A percentile compares a stretch with the other conserved stretches of the same genome.
These are phyloP conservation scores for Plasmodium blacklocki DNA, from an alignment of 169 alveolate genomes.

Conservation along the genomic window DNA sequence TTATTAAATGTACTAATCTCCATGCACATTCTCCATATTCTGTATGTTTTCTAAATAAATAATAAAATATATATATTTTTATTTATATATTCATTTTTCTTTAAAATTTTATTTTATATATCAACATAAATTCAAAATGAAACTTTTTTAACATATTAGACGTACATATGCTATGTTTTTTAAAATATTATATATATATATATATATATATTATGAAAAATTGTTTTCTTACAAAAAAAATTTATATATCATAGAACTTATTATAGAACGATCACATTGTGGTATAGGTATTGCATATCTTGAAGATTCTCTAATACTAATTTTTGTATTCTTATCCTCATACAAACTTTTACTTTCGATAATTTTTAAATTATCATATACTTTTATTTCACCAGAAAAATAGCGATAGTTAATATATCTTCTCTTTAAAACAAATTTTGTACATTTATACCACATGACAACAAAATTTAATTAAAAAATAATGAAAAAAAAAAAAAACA, in stretches of 20 bases:
- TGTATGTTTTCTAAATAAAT: constrained; percentile 58
- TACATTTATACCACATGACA: constrained; percentile 72
- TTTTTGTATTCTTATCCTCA: constrained; percentile 71
- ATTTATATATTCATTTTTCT: constrained; percentile 1
- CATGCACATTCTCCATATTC: constrained; percentile 83
- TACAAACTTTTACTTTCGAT: constrained; percentile 62
- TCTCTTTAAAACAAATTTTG: constrained; percentile 42
- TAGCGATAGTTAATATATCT: constrained; percentile 44
- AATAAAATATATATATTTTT: not conserved
- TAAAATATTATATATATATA: not conserved
- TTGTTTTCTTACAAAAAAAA: constrained; percentile 38
- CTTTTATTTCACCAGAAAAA: constrained; percentile 58
- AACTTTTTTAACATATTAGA: not conserved
- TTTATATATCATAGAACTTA: constrained; percentile 53
- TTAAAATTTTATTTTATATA: not conserved
- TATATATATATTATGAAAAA: not conserved
- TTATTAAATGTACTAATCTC: constrained; percentile 82
- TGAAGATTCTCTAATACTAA: constrained; percentile 65
- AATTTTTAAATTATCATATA: constrained; percentile 60
- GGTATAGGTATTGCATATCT: constrained; percentile 72
- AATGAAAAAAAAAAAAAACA: constrained; percentile 24
- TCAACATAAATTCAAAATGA: not conserved
- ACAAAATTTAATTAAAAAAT: not conserved
- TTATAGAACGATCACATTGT: constrained; percentile 69
- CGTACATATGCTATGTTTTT: constrained; percentile 5